phyloP scores from a whole-genome alignment of 1,139 yeast species.

The Kodamaea anthophila region DNA sequence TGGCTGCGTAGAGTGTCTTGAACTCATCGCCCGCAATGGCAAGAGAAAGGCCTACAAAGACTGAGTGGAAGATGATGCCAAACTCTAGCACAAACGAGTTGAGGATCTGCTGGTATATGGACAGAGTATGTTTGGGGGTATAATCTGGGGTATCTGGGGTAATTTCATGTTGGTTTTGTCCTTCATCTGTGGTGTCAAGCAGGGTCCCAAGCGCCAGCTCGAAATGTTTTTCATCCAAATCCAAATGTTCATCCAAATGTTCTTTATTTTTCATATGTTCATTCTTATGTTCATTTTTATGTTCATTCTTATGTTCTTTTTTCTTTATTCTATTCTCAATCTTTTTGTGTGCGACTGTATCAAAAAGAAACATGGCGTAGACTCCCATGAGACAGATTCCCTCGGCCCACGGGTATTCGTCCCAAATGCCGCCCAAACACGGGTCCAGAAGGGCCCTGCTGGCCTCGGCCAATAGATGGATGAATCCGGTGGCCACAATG shows the following conservation, averaged over 20 bases:
- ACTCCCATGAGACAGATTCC: slow-evolving; percentile 36
- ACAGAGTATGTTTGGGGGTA: neutral
- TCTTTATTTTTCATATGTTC: neutral
- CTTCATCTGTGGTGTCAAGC: no score
- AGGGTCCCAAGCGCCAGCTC: no score
- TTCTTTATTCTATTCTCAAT: slow-evolving; percentile 9
- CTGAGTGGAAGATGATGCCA: slow-evolving; percentile 37
- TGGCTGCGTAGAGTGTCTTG: slow-evolving; percentile 29
- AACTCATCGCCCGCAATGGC: slow-evolving; percentile 37
- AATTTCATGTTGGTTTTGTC: no score
- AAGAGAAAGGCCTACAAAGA: slow-evolving; percentile 35
- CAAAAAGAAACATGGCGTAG: slow-evolving; percentile 27
- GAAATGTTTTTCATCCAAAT: neutral
- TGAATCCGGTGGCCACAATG: slow-evolving; percentile 31
- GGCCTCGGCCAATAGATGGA: slow-evolving; percentile 29
- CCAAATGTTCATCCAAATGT: neutral
- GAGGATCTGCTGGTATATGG: slow-evolving; percentile 15
- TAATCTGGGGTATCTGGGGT: neutral
- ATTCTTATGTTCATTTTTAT: neutral
- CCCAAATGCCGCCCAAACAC: slow-evolving; percentile 32
- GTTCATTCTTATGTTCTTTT: neutral
- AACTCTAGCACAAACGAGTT: slow-evolving; percentile 30
- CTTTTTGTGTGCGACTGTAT: slow-evolving; percentile 21
- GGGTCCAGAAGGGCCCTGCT: slow-evolving; percentile 21
- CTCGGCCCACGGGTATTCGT: slow-evolving; percentile 37